These are phyloP conservation scores for Candida dendrica DNA, from an alignment of 805 yeast genomes.

Conservation along the genomic window DNA sequence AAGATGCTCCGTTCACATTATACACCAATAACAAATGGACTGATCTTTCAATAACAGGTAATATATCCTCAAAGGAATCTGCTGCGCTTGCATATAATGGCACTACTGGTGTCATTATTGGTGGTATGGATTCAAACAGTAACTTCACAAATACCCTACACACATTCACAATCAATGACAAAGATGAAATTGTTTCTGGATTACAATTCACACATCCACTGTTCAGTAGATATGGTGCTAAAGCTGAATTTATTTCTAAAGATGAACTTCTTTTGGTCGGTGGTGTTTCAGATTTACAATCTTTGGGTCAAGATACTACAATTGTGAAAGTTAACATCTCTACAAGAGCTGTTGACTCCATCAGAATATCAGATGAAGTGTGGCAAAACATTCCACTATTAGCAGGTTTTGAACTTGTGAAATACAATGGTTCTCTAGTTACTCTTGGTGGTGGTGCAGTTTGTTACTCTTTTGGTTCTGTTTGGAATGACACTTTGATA, in stretches of 20 bases:
- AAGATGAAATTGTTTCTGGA: slow-evolving; percentile 13
- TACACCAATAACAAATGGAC: slow-evolving; percentile 10
- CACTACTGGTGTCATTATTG: slow-evolving; percentile 35
- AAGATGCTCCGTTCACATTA: slow-evolving; percentile 14
- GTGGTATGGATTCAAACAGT: slow-evolving; percentile 32
- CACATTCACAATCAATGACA: slow-evolving; percentile 21
- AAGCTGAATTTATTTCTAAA: slow-evolving; percentile 23
- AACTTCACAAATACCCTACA: slow-evolving; percentile 26
- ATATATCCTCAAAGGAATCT: slow-evolving; percentile 23
- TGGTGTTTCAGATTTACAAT: slow-evolving; percentile 40
- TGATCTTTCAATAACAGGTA: slow-evolving; percentile 1
- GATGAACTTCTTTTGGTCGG: slow-evolving; percentile 43
- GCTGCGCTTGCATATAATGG: slow-evolving; percentile 28
- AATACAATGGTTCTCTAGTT: slow-evolving; percentile 13
- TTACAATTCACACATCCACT: slow-evolving; percentile 20
- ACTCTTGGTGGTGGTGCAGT: slow-evolving; percentile 70
- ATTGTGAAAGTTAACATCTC: slow-evolving; percentile 28
- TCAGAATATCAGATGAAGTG: slow-evolving; percentile 24
- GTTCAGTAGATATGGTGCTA: slow-evolving; percentile 45
- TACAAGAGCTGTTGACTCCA: slow-evolving; percentile 10
- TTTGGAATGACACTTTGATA: slow-evolving; percentile 29
- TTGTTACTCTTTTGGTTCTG: slow-evolving; percentile 73
- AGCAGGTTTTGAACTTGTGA: slow-evolving; percentile 43
- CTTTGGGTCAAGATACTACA: slow-evolving; percentile 27
- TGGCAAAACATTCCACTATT: slow-evolving; percentile 42